Evolutionary conservation across 2,329 filamentous ascomycete species (phyloP).

Genomic region (Cordyceps cicadae): DNA sequence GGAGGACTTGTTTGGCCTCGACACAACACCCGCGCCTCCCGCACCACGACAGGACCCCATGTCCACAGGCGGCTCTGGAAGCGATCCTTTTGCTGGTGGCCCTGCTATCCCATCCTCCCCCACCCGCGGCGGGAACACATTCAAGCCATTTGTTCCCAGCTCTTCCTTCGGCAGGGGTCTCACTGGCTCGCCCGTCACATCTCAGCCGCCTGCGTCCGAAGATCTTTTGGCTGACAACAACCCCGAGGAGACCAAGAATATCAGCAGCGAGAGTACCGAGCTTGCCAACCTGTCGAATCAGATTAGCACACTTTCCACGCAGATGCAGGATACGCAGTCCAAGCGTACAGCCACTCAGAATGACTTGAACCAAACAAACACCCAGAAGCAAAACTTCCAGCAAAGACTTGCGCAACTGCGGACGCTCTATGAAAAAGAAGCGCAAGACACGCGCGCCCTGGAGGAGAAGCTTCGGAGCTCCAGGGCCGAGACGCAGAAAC

Average conservation of each 20-base stretch:
- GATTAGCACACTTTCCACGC: constrained; percentile 79
- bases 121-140: constrained; percentile 41
- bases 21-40: constrained; percentile 46
- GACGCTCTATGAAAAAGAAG: constrained; percentile 86
- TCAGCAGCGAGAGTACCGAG: constrained; percentile 84
- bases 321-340: constrained; percentile 87
- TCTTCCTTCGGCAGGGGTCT: constrained; percentile 86
- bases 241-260: constrained; percentile 76
- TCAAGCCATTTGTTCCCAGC: constrained; percentile 87
- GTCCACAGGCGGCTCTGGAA: constrained; percentile 66
- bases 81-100: constrained; percentile 55
- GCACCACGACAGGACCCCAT: constrained; percentile 53
- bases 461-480: constrained; percentile 74
- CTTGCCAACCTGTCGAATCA: constrained; percentile 95
- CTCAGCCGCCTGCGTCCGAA: constrained; percentile 51
- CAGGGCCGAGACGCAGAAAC: constrained; percentile 71
- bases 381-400: constrained; percentile 91
- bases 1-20: constrained; percentile 89
- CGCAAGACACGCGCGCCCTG: constrained; percentile 72
- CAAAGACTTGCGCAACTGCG: constrained; percentile 78
- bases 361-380: constrained; percentile 70
- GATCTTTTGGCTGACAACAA: constrained; percentile 89
- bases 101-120: constrained; percentile 47
- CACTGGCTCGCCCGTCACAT: constrained; percentile 54
- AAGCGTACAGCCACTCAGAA: constrained; percentile 74